These are phyloP conservation scores for Pythium aquatile DNA, from an alignment of 352 stramenopile species.

Conservation along the genomic window DNA sequence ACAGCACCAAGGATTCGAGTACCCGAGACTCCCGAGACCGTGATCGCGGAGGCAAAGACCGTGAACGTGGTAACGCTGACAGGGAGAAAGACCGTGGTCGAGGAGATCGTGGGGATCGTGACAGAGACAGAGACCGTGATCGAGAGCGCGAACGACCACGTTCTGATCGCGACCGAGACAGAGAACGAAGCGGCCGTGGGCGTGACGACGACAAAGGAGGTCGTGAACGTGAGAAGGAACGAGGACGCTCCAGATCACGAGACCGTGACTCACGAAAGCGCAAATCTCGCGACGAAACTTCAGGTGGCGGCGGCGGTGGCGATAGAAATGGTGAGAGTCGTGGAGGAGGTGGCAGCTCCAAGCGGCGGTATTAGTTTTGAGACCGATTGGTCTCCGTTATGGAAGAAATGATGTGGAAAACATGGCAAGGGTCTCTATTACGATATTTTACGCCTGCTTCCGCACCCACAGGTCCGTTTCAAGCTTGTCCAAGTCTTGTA, in stretches of 20 bases:
- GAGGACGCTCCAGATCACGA: conserved; percentile 46
- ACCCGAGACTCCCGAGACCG: conserved; percentile 37
- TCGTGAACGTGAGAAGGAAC: conserved; percentile 32
- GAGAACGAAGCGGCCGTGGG: conserved; percentile 13
- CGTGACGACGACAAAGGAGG: conserved; percentile 33
- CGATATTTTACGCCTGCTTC: conserved; percentile 56
- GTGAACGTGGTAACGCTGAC: conserved; percentile 20
- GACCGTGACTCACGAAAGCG: conserved; percentile 71
- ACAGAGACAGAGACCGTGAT: conserved; percentile 29
- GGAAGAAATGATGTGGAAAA: neutral
- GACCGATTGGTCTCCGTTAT: neutral
- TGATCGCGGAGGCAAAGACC: conserved; percentile 35
- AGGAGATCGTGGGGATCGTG: conserved; percentile 30
- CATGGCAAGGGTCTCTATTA: neutral
- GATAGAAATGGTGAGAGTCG: conserved; percentile 18
- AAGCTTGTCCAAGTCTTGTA: conserved; percentile 76
- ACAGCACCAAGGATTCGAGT: conserved; percentile 19
- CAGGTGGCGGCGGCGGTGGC: conserved; percentile 16
- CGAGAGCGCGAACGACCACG: conserved; percentile 29
- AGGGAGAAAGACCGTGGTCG: conserved; percentile 32
- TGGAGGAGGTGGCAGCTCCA: conserved; percentile 31
- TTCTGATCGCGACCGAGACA: conserved; percentile 33
- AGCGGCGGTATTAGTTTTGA: conserved; percentile 47
- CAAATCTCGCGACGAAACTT: conserved; percentile 52
- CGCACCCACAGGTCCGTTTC: conserved; percentile 85